These are phyloP conservation scores for Penicillium alfredii DNA, from an alignment of 495 filamentous ascomycete genomes.

Conservation along the genomic window DNA sequence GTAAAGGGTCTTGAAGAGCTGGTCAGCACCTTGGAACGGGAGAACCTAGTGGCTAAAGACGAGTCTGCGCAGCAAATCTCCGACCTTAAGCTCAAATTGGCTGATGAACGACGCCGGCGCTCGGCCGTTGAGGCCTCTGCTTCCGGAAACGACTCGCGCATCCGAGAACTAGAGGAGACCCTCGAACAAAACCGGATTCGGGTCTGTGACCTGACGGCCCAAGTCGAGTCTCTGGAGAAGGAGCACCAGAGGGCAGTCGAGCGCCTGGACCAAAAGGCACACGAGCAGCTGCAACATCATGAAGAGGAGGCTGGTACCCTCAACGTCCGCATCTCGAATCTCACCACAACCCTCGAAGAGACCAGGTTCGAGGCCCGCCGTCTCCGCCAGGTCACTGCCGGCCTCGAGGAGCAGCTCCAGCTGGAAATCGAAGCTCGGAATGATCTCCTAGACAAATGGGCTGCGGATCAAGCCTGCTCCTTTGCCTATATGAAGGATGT, in stretches of 20 bases:
- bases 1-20: conserved; percentile 55
- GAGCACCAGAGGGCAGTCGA: conserved; percentile 23
- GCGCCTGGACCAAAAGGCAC: conserved; percentile 23
- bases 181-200: conserved; percentile 33
- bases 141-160: conserved; percentile 27
- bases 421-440: conserved; percentile 34
- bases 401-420: conserved; percentile 32
- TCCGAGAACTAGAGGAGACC: conserved; percentile 36
- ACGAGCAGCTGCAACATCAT: conserved; percentile 27
- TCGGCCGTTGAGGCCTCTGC: conserved; percentile 31
- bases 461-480: conserved; percentile 31
- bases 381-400: conserved; percentile 27
- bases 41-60: conserved; percentile 35
- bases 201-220: conserved; percentile 30
- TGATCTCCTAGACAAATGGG: conserved; percentile 35
- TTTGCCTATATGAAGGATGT: conserved; percentile 38
- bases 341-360: conserved; percentile 32
- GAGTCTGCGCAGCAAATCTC: conserved; percentile 33
- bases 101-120: conserved; percentile 31
- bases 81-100: conserved; percentile 34
- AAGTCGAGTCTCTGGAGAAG: conserved; percentile 28
- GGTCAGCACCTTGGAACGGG: conserved; percentile 52
- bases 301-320: conserved; percentile 40
- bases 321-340: conserved; percentile 36
- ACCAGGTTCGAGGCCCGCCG: conserved; percentile 28